These are phyloP conservation scores for Rhizoclosmatium globosum DNA, from an alignment of 192 early-diverging fungal genomes.

Conservation along the genomic window DNA sequence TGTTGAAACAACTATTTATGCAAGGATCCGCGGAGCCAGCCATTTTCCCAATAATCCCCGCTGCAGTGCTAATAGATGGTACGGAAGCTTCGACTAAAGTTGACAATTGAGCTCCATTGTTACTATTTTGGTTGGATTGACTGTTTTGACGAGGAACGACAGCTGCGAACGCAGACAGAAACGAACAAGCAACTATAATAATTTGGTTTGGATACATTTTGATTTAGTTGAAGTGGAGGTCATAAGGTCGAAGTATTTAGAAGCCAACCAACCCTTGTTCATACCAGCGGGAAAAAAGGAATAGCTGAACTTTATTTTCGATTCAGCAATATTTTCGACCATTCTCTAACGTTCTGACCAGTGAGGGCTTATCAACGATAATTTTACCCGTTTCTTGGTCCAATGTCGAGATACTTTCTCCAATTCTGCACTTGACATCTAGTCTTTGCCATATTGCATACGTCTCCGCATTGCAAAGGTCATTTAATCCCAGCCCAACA, in stretches of 20 bases:
- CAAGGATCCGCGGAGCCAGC: background rate
- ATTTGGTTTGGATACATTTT: no score
- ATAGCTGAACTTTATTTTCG: no score
- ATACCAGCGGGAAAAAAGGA: no score
- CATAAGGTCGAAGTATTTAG: no score
- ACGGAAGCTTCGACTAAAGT: background rate
- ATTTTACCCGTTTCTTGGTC: slow-evolving; percentile 24
- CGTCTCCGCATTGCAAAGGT: slow-evolving; percentile 22
- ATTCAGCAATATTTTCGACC: slow-evolving; percentile 1
- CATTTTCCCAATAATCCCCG: background rate
- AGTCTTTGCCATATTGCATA: slow-evolving; percentile 31
- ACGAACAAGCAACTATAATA: background rate
- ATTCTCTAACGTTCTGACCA: slow-evolving; percentile 14
- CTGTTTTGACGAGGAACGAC: background rate
- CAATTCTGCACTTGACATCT: slow-evolving; percentile 19
- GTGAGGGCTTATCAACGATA: slow-evolving; percentile 16
- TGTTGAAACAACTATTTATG: slow-evolving; percentile 9
- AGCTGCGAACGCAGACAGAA: background rate
- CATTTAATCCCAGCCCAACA: slow-evolving; percentile 9
- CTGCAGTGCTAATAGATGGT: background rate
- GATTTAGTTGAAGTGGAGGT: no score
- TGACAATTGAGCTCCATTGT: background rate
- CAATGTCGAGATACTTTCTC: slow-evolving; percentile 15
- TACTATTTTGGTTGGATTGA: background rate
- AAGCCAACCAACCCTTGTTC: no score